Base-by-base conservation (phyloP, 2,329 filamentous ascomycete species). In the Aspergillus caelatus region DNA sequence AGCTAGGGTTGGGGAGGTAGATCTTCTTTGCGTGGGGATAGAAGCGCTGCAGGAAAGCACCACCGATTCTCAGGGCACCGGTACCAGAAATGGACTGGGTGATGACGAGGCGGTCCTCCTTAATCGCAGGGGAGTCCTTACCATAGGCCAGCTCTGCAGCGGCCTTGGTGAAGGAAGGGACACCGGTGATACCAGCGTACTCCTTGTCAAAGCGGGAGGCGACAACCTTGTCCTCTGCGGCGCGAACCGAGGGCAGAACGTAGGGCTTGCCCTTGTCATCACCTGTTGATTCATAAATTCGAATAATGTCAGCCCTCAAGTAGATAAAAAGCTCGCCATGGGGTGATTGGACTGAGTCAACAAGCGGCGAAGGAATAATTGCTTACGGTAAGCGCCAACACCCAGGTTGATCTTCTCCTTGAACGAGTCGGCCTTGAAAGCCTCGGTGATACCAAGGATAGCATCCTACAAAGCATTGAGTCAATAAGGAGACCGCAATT, bases 41-140 rank as follows among this genome's bases (percentile, higher is more conserved):
- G 87, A 93, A 94, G 75, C 93, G 91, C 80, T 92, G 82, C 71
- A 99, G 86, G 88, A 98, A 99, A 72, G 92, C 93, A 75, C 90
- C 95, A 69, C 93, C 95, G 77, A 99, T 94, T 78, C 95, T 90
- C 75, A 99, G 89, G 67, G 95, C 95, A 77, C 95, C 95, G 63
- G 95, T 99, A 71, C 95, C 95, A 65, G 95, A 99, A 84, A 99
- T 97, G 82, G 94, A 92, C 86, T 99, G 95, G 67, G 94, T 97
- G 81, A 97, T 93, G 82, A 89, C 93, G 67, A 97, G 84, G 74
- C 93, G 91, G 78, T 85, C 85, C 67, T 89, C 86, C 72, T 85
- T 86, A 75, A 98, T 86, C 71, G 89, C 90, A 52, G 89, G 81
- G 66, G 91, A 95, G 82, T 92, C 89, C 73, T 87, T 79, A 70